Base-by-base conservation (phyloP, 306 rosid species). In the Prunus armeniaca region DNA sequence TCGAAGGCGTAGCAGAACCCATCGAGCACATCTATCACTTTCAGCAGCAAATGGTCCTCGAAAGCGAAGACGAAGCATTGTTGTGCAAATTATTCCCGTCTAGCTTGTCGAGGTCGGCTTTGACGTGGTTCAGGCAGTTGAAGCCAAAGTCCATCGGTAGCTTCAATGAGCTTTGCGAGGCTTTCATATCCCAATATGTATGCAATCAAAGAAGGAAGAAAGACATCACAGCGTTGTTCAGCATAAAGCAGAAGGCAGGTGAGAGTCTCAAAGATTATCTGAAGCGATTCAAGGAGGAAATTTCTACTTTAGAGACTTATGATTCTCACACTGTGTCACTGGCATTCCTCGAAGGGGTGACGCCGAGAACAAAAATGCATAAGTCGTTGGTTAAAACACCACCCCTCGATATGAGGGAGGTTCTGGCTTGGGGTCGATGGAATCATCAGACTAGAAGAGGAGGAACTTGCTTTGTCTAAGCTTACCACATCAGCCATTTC, bases 401-500 rank as follows among this genome's bases (percentile, higher is more conserved):
- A 8, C 62, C 2, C 3, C 2, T 56, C 0, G 2, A 56, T 14
- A 56, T 56, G 14, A 56, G 6, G 28, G 28, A 56, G 28, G 28
- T 56, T 5, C 3, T 20, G 0, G 14, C 61, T 0, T 1, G n/a
- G 0, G 1, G 61, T 6, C 9, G 14, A 56, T n/a, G 61, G 27
- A 8, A 20, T 20, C 28, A 56, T 56, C 1, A 20, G 2, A 20
- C 1, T 56, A 2, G 14, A 56, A 2, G 14, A 56, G 1, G 28
- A 56, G 0, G 15, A 9, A 1, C 27, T 56, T 9, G 9, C 11
- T 1, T 5, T 8, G 0, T 19, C 14, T 9, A 56, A 20, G 14
- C 0, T 0, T 2, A 24, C 14, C 14, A 2, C 27, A 0, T 0
- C 14, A 0, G 9, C 2, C 12, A 52, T 52, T 18, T n/a, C 1